These are phyloP conservation scores for Geotrichum siamense DNA, from an alignment of 1,139 yeast species.

Conservation along the genomic window DNA sequence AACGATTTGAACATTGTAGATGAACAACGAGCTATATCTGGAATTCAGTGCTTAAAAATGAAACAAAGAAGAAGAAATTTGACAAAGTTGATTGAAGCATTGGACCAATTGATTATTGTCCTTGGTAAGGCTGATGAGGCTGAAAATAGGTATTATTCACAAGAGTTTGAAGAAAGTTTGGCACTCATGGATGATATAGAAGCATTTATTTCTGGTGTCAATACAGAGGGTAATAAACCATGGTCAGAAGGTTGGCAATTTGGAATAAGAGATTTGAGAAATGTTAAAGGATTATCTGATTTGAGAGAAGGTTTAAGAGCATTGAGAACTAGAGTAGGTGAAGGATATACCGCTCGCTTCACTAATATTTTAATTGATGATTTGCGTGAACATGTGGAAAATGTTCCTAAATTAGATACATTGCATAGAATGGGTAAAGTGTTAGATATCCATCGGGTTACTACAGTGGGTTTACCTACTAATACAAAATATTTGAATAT, in stretches of 20 bases:
- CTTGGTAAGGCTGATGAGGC: conserved; percentile 48
- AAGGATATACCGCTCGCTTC: conserved; percentile 53
- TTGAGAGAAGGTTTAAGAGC: conserved; percentile 47
- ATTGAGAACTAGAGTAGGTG: conserved; percentile 56
- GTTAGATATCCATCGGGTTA: conserved; percentile 22
- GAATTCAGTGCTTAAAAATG: conserved; percentile 46
- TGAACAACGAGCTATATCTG: conserved; percentile 45
- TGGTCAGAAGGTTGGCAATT: conserved; percentile 44
- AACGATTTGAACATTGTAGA: conserved; percentile 37
- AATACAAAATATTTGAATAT: conserved; percentile 37
- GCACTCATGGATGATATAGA: conserved; percentile 53
- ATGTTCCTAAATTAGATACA: conserved; percentile 45
- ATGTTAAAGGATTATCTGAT: conserved; percentile 52
- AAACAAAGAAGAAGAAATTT: conserved; percentile 54
- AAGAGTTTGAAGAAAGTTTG: conserved; percentile 39
- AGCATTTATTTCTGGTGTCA: conserved; percentile 48
- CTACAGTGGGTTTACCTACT: background rate
- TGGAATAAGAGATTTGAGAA: conserved; percentile 46
- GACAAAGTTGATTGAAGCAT: conserved; percentile 52
- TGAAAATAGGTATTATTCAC: conserved; percentile 36
- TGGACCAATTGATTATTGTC: conserved; percentile 56
- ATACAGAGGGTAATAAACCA: conserved; percentile 31
- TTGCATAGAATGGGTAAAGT: conserved; percentile 42
- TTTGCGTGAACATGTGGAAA: conserved; percentile 49
- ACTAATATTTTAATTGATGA: conserved; percentile 52